Conservation (phyloP, 2,329 filamentous ascomycete species). For the Fusarium bactridioides region DNA sequence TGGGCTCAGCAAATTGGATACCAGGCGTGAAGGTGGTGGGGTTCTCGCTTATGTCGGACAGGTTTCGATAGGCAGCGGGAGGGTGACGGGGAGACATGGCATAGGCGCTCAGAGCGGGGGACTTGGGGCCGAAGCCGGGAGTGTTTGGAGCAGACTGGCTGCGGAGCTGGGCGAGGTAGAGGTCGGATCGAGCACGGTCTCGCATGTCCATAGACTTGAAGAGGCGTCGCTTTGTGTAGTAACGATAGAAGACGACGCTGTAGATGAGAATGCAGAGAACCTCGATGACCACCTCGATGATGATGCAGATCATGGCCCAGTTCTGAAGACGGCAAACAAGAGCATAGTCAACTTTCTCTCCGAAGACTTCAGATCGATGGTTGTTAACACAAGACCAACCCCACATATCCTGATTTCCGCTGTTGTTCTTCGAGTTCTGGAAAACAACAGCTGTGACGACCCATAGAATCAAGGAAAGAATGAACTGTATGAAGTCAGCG, state of each 20-base stretch:
- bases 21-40: constrained; percentile 62
- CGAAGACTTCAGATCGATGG: constrained; percentile 77
- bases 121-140: constrained; percentile 81
- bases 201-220: constrained; percentile 96
- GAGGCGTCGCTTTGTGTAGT: constrained; percentile 94
- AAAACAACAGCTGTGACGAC: constrained; percentile 83
- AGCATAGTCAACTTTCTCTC: constrained; percentile 83
- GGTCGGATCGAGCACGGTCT: constrained; percentile 90
- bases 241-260: constrained; percentile 94
- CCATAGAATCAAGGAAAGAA: constrained; percentile 94
- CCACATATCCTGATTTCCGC: constrained; percentile 88
- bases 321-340: constrained; percentile 92
- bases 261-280: constrained; percentile 92
- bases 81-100: constrained; percentile 69
- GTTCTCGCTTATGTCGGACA: constrained; percentile 55
- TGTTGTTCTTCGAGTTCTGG: constrained; percentile 76
- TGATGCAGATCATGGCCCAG: constrained; percentile 94
- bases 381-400: constrained; percentile 98
- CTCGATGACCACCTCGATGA: constrained; percentile 96
- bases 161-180: constrained; percentile 88
- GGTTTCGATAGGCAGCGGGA: constrained; percentile 62
- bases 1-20: constrained; percentile 66
- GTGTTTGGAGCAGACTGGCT: constrained; percentile 94
- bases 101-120: constrained; percentile 57
- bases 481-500: constrained; percentile 62